These are phyloP conservation scores for Barnettozyma sp. DNA, from an alignment of 805 yeast genomes.

Conservation along the genomic window DNA sequence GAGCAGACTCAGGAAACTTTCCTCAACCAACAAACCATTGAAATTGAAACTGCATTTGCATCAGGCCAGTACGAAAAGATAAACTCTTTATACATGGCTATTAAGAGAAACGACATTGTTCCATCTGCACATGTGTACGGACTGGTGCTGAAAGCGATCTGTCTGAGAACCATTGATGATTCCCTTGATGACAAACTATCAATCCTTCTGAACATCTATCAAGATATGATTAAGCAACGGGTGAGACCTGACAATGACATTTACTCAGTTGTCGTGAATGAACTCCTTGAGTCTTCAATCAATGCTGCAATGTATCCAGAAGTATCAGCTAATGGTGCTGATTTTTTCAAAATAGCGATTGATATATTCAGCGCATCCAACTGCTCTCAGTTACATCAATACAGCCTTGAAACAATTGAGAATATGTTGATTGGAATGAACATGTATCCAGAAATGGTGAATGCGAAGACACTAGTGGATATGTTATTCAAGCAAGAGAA, in stretches of 20 bases:
- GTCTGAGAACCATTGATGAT: constrained; percentile 42
- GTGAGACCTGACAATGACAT: constrained; percentile 52
- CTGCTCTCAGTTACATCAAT: constrained; percentile 36
- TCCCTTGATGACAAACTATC: constrained; percentile 56
- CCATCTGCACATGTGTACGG: constrained; percentile 50
- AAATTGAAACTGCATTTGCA: constrained; percentile 26
- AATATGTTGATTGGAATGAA: constrained; percentile 40
- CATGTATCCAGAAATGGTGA: constrained; percentile 32
- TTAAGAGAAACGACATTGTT: constrained; percentile 35
- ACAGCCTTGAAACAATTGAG: constrained; percentile 38
- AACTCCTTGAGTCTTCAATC: constrained; percentile 45
- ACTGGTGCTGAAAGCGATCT: constrained; percentile 47
- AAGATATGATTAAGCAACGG: constrained; percentile 49
- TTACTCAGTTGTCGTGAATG: constrained; percentile 44
- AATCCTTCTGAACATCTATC: constrained; percentile 56
- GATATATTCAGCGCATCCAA: constrained; percentile 39
- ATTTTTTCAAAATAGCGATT: constrained; percentile 43
- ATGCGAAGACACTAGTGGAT: constrained; percentile 26
- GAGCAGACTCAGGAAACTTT: constrained; percentile 26
- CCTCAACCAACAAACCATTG: constrained; percentile 24
- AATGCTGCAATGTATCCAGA: constrained; percentile 32
- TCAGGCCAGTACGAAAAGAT: constrained; percentile 29
- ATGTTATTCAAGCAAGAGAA: constrained; percentile 26
- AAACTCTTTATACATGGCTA: constrained; percentile 33
- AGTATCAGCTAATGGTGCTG: constrained; percentile 34